phyloP scores from a whole-genome alignment of 331 rosid genomes.

The Stylosanthes scabra region DNA sequence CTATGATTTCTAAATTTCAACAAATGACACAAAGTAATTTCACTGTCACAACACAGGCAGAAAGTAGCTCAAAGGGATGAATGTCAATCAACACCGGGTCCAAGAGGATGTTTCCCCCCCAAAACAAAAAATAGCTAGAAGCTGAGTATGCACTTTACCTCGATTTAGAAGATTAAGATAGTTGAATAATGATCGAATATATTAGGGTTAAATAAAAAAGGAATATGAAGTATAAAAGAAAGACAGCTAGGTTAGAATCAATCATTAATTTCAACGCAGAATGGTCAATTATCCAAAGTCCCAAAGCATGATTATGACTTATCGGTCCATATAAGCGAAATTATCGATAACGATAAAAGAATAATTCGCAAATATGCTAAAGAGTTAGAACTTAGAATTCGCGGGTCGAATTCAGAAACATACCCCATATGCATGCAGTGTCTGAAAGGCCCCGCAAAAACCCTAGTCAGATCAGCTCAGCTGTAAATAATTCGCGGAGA shows the following conservation, averaged over 20 bases:
- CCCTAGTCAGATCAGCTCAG: conserved; percentile 43
- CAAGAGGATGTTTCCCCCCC: neutral
- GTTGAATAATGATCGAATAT: neutral
- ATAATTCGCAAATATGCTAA: neutral
- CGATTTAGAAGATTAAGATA: neutral
- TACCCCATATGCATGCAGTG: conserved; percentile 81
- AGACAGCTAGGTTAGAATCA: no score
- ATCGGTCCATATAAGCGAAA: neutral
- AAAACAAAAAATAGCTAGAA: neutral
- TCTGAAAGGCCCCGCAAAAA: conserved; percentile 43
- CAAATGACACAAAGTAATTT: neutral
- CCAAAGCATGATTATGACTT: neutral
- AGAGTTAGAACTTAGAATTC: neutral
- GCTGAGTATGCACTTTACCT: neutral
- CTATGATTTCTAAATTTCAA: neutral
- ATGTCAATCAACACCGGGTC: neutral
- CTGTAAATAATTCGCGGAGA: conserved; percentile 11
- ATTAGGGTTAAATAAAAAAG: neutral
- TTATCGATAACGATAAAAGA: neutral
- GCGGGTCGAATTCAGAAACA: conserved; percentile 46
- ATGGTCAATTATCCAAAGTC: neutral
- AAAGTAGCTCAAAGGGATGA: neutral
- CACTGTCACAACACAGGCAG: neutral
- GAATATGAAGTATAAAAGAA: neutral
- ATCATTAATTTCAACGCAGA: conserved; percentile 15